Percentiles rank a stretch among this genome's conserved stretches.
Evolutionary conservation across 2,329 filamentous ascomycete genomes (phyloP).

Genomic region (Cercospora sesami): DNA sequence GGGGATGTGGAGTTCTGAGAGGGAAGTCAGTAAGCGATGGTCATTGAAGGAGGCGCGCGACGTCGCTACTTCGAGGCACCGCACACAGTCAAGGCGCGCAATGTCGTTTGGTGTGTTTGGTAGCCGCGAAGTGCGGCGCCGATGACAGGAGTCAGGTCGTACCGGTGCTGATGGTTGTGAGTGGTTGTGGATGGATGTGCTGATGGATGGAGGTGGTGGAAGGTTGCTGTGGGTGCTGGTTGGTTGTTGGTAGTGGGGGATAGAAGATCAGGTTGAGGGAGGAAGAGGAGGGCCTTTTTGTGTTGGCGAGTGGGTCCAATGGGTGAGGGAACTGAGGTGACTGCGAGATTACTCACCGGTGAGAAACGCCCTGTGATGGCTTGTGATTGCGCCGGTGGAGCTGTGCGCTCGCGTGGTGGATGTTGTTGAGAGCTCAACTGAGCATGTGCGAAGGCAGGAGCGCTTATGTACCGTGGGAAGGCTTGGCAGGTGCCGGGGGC

Average conservation of each 20-base stretch:
- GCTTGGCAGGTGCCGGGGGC: background rate
- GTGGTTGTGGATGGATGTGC: constrained; percentile 8
- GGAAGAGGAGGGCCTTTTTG: background rate
- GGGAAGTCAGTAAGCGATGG: background rate
- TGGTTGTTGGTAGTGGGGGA: constrained; percentile 9
- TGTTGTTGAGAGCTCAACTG: constrained; percentile 6
- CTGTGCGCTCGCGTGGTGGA: background rate
- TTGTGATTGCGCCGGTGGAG: background rate
- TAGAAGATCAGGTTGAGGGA: constrained; percentile 7
- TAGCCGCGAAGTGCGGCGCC: background rate
- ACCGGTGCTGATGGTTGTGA: constrained; percentile 10
- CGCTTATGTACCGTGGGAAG: background rate
- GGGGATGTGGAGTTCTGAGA: background rate
- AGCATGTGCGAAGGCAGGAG: background rate
- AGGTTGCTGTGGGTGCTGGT: constrained; percentile 1
- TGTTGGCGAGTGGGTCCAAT: background rate
- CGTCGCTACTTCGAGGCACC: background rate
- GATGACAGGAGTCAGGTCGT: background rate
- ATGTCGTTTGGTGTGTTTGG: background rate
- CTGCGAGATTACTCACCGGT: constrained; percentile 3
- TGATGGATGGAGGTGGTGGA: background rate
- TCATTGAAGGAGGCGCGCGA: background rate
- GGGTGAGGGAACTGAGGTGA: background rate
- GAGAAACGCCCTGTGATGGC: background rate
- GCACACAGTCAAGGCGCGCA: background rate